Percentiles rank a stretch among this genome's conserved stretches.
Conservation (phyloP, 73 alveolate genomes). For the Blepharisma japonicum region DNA sequence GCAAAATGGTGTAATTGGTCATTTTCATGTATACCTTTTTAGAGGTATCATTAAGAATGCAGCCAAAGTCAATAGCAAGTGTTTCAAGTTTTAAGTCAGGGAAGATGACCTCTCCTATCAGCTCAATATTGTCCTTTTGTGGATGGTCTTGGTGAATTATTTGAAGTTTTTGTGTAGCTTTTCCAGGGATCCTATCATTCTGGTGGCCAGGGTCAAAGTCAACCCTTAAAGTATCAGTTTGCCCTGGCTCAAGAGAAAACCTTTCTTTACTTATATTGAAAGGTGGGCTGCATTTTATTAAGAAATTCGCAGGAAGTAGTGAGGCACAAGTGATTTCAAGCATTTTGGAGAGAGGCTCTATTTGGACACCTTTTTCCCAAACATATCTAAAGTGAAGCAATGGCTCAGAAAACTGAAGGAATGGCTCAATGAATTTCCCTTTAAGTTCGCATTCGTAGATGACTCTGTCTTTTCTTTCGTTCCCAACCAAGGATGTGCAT, state of each 20-base stretch:
- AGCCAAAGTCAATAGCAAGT: constrained; percentile 89
- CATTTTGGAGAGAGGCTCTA: constrained; percentile 86
- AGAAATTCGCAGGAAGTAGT: constrained; percentile 76
- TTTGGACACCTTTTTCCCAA: constrained; percentile 93
- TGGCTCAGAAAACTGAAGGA: constrained; percentile 90
- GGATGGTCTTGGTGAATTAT: constrained; percentile 98
- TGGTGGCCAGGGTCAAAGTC: constrained; percentile 99
- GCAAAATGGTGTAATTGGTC: constrained; percentile 95
- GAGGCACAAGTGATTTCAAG: constrained; percentile 60
- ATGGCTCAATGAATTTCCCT: constrained; percentile 98
- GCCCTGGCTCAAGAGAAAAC: constrained; percentile 82
- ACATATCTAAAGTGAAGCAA: constrained; percentile 89
- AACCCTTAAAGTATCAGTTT: constrained; percentile 81
- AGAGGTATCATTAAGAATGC: constrained; percentile 97
- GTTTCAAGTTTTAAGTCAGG: constrained; percentile 94
- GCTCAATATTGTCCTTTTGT: constrained; percentile 93
- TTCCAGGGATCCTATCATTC: constrained; percentile 95
- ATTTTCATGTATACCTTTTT: constrained; percentile 95
- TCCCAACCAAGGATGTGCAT: constrained; percentile 88
- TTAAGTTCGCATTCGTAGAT: constrained; percentile 88
- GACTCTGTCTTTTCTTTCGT: constrained; percentile 95
- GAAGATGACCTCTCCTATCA: constrained; percentile 97
- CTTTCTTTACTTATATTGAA: constrained; percentile 73
- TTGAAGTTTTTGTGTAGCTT: constrained; percentile 82
- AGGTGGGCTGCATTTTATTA: constrained; percentile 78